A percentile compares a stretch with the other conserved stretches of the same genome.
These are phyloP conservation scores for Alternaria burnsii DNA, from an alignment of 2,329 filamentous ascomycete species.

Conservation along the genomic window DNA sequence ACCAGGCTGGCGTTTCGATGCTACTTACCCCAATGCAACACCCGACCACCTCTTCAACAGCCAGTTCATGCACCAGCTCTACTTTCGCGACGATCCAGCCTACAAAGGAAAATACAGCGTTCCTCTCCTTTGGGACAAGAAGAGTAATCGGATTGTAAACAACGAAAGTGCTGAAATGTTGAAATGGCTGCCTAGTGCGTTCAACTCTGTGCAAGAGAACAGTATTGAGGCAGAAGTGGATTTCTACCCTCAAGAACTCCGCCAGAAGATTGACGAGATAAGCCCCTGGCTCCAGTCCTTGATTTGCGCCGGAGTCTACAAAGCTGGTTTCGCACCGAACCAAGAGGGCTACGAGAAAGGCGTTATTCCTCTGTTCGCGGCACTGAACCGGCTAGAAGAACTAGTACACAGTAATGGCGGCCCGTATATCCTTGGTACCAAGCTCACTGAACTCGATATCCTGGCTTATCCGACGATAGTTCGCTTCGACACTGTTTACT, in stretches of 20 bases:
- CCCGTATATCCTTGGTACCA: slow-evolving; percentile 64
- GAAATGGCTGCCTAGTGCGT: slow-evolving; percentile 65
- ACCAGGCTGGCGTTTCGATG: slow-evolving; percentile 68
- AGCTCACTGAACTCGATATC: slow-evolving; percentile 68
- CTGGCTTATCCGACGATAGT: slow-evolving; percentile 66
- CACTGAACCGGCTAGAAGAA: slow-evolving; percentile 66
- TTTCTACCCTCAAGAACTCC: slow-evolving; percentile 63
- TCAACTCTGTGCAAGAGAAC: slow-evolving; percentile 58
- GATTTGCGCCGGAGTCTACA: slow-evolving; percentile 69
- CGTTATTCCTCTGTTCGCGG: slow-evolving; percentile 64
- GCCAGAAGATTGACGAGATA: slow-evolving; percentile 61
- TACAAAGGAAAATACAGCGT: slow-evolving; percentile 70
- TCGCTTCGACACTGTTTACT: slow-evolving; percentile 69
- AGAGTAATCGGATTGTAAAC: slow-evolving; percentile 64
- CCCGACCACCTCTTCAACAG: slow-evolving; percentile 67
- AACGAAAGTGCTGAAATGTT: slow-evolving; percentile 69
- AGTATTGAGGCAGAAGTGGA: slow-evolving; percentile 53
- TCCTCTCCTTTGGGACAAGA: slow-evolving; percentile 69
- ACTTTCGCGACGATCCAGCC: slow-evolving; percentile 67
- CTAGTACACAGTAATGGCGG: slow-evolving; percentile 58
- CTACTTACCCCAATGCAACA: slow-evolving; percentile 66
- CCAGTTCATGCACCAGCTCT: slow-evolving; percentile 68
- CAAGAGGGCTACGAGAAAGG: slow-evolving; percentile 66
- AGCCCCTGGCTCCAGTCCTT: slow-evolving; percentile 64
- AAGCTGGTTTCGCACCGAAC: slow-evolving; percentile 65